Base-by-base conservation (phyloP, 306 rosid species). In the Mimosa pudica region DNA sequence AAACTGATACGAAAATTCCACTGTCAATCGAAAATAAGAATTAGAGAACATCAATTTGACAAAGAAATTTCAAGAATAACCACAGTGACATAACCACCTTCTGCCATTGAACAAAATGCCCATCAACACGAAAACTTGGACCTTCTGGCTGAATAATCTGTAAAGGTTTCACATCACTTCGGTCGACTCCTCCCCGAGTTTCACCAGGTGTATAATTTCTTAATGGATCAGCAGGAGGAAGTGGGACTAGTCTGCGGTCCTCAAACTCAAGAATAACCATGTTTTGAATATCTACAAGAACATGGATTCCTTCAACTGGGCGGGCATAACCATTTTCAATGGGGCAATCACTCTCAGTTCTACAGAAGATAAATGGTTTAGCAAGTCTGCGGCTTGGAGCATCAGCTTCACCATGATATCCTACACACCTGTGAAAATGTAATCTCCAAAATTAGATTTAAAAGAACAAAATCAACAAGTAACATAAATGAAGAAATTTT, bases 321-420 rank as follows among this genome's bases (percentile, higher is more conserved):
- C 94, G 97, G 36, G 97, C 94, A 88, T 92, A 92, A 46, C 97
- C 97, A 83, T 92, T 92, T 85, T 92, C 97, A 87, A 92, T 82
- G 41, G 94, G 97, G 75, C 92, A 92, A 85, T 92, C 97, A 72
- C 97, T 92, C 90, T 92, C 97, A 55, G 97, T 89, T 81, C 94
- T 85, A 75, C 97, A 92, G 83, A 92, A 92, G 85, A 92, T 46
- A 14, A 89, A 89, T 3, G 97, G 97, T 69, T 92, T 92, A 12
- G 97, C 97, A 82, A 92, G 97, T 81, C 97, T 85, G 77, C 89
- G 92, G 82, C 92, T 89, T 46, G 97, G 97, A 85, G 97, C 88
- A 87, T 92, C 97, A 74, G 81, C 97, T 36, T 88, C 94, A 78
- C 97, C 83, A 73, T 88, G 90, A 75, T 92, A 92, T 84, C 97